phyloP scores from a whole-genome alignment of 441 rosid species.

The Aquilaria agallochum region DNA sequence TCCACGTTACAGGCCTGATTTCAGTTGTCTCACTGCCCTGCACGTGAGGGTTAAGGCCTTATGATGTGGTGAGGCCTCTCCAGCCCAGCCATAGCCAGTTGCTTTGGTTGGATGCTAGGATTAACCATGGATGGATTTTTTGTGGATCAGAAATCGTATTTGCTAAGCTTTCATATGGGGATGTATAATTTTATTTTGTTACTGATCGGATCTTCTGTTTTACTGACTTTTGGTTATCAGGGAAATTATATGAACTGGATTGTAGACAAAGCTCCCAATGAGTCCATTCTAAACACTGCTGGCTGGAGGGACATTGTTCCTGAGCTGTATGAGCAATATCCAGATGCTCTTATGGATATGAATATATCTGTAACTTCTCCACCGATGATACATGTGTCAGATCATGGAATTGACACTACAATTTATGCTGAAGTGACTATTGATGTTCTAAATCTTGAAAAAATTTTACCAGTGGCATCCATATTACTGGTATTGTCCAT shows the following conservation, averaged over 20 bases:
- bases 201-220: no score
- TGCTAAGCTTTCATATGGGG: no score
- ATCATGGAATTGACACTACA: conserved; percentile 35
- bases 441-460: conserved; percentile 48
- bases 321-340: conserved; percentile 54
- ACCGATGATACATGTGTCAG: conserved; percentile 45
- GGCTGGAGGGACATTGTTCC: conserved; percentile 74
- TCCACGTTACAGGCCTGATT: no score
- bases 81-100: no score
- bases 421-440: conserved; percentile 50
- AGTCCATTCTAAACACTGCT: conserved; percentile 62
- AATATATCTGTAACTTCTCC: conserved; percentile 56
- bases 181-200: no score
- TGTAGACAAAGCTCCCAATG: conserved; percentile 44
- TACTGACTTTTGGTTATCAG: conserved; percentile 32
- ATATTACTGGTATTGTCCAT: conserved; percentile 47
- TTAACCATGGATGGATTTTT: no score
- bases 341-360: conserved; percentile 53
- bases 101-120: no score
- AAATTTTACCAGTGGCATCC: conserved; percentile 55
- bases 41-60: no score
- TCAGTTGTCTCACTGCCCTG: no score
- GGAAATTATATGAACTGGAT: conserved; percentile 60
- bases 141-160: no score
- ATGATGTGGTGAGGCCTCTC: no score